Evolutionary conservation across 164 flowering plant species (phyloP), one percentile per base, ranked within the genome.

Genomic region (Macadamia tetraphylla): DNA sequence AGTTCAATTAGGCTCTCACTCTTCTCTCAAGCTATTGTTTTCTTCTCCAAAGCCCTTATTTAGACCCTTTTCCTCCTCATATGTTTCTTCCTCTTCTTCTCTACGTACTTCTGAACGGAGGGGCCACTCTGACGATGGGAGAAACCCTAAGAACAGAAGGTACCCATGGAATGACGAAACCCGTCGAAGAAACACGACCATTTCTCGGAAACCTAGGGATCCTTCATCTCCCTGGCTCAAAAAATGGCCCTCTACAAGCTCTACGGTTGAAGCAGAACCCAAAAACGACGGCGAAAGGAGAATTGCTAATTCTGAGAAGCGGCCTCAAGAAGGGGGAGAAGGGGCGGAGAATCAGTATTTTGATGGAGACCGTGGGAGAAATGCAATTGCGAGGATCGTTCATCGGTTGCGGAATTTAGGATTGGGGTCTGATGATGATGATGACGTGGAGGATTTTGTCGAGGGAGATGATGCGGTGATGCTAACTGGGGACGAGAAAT

Each of bases 341-440:
- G 29, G 30, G n/a, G 65, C 64, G 29, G 70, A 69, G 62, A 57
- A 57, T 58, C 71, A 77, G 60, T 71, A 71, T 35, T 65, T 78
- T 30, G 76, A 69, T 51, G 74, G 70, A 8, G 79, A 81, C 29
- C 73, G 69, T 29, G 85, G 88, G 29, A 71, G 74, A 15, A 77
- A 74, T 48, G 89, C 95, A 0, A 87, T 87, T 58, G 94, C 87
- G 60, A 71, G 96, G 67, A 88, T 94, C 69, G 98, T 87, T n/a
- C 79, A 81, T 23, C 78, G 94, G 59, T 76, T 91, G 62, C 69
- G 98, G 70, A 89, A 91, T 69, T 58, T 91, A 29, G 97, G 93
- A 56, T 64, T 88, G 48, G 91, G 80, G 0, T 80, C 84, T 8
- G 96, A 91, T 58, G 94, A 80, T 23, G 92, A 83, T 8, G 80